Conservation (phyloP, 306 rosid species). For the Lathyrus tuberosus region DNA sequence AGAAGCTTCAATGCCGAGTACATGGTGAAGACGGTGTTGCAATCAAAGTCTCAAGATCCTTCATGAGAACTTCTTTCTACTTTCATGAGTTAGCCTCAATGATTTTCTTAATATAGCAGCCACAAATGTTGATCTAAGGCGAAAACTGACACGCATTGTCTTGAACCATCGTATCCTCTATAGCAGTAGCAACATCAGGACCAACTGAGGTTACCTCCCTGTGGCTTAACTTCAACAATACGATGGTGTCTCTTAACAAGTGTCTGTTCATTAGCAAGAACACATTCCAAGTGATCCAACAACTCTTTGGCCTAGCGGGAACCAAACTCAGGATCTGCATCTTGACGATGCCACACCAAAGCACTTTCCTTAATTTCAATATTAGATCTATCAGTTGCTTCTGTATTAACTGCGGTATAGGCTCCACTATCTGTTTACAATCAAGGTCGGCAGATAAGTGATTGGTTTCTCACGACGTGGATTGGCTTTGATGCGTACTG, state of each 20-base stretch:
- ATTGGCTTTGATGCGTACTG: too few species aligned
- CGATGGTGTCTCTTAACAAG: conserved; percentile 71
- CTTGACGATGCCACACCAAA: conserved; percentile 91
- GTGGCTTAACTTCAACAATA: conserved; percentile 89
- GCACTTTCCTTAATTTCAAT: conserved; percentile 78
- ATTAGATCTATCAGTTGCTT: conserved; percentile 82
- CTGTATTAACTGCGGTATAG: conserved; percentile 69
- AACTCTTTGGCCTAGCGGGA: conserved; percentile 86
- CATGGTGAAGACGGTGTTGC: too few species aligned
- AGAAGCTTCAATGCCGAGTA: too few species aligned
- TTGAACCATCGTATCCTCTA: too few species aligned
- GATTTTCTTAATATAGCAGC: too few species aligned
- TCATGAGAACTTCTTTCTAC: too few species aligned
- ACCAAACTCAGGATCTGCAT: conserved; percentile 88
- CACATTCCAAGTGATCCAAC: conserved; percentile 73
- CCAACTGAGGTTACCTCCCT: too few species aligned
- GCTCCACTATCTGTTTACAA: conserved; percentile 77
- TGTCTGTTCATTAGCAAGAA: conserved; percentile 78
- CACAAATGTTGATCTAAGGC: too few species aligned
- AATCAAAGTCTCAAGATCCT: too few species aligned
- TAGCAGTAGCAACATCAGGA: too few species aligned
- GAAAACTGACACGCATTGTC: too few species aligned
- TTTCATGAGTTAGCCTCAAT: too few species aligned
- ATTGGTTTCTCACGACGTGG: conserved; percentile 86
- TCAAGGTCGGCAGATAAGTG: conserved; percentile 63